phyloP scores from a whole-genome alignment of 495 filamentous ascomycete genomes.

The Venustampulla echinocandica region DNA sequence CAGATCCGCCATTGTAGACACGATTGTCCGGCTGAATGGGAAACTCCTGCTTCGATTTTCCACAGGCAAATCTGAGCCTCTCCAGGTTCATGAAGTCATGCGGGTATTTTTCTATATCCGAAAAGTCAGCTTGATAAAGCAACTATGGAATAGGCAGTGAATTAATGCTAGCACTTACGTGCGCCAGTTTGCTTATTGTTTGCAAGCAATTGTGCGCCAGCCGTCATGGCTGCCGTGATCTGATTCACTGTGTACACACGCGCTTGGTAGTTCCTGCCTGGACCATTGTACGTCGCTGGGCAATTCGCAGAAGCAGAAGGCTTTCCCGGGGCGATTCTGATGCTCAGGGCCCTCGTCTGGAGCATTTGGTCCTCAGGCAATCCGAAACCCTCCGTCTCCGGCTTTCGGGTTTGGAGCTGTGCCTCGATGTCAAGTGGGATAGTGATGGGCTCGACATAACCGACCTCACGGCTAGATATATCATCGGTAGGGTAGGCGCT shows the following conservation, averaged over 20 bases:
- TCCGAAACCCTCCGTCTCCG: too few relatives aligned
- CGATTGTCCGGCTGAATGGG: not conserved
- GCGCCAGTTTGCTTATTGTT: not conserved
- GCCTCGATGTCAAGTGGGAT: too few relatives aligned
- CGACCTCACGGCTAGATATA: not conserved
- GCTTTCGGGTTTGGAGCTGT: too few relatives aligned
- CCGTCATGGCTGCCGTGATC: not conserved
- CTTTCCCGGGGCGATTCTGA: not conserved
- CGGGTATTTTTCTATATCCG: not conserved
- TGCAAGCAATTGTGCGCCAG: not conserved
- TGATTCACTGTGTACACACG: not conserved
- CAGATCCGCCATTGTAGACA: conserved; percentile 3
- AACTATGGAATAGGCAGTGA: not conserved
- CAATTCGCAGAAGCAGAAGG: not conserved
- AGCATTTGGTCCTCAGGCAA: too few relatives aligned
- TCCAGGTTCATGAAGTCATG: not conserved
- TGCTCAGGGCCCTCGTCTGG: too few relatives aligned
- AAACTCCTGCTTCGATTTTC: conserved; percentile 5
- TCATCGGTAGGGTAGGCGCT: conserved; percentile 1
- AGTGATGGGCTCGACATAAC: not conserved
- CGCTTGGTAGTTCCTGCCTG: not conserved
- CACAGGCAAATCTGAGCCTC: not conserved
- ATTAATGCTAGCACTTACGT: not conserved
- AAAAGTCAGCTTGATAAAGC: not conserved
- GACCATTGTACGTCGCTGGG: not conserved